Conservation (phyloP, 192 early-diverging fungal species). For the Podila minutissima region DNA sequence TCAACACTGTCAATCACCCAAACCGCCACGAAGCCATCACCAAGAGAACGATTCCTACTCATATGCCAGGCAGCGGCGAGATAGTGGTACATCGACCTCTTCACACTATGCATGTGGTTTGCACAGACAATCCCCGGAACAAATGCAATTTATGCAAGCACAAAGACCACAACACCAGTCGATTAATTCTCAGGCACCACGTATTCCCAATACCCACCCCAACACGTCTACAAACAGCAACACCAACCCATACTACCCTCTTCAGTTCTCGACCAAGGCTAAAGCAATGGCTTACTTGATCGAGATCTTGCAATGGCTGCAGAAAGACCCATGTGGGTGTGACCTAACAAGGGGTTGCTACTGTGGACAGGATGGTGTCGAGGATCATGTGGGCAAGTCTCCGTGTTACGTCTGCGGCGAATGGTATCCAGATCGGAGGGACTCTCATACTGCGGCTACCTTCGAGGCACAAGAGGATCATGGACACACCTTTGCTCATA, state of each 20-base stretch:
- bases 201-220: neutral
- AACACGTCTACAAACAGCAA: neutral
- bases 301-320: slow-evolving; percentile 23
- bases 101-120: neutral
- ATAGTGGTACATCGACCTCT: neutral
- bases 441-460: neutral
- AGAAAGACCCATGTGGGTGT: slow-evolving; percentile 35
- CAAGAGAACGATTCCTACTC: neutral
- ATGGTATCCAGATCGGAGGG: slow-evolving; percentile 34
- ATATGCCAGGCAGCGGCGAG: neutral
- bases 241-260: slow-evolving; percentile 20
- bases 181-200: neutral
- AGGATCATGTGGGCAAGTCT: slow-evolving; percentile 30
- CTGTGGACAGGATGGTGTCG: slow-evolving; percentile 33
- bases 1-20: slow-evolving; percentile 1
- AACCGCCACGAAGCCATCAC: neutral
- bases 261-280: slow-evolving; percentile 50
- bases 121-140: neutral
- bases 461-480: neutral
- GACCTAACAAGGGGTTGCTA: slow-evolving; percentile 35
- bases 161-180: slow-evolving; percentile 1
- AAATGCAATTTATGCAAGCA: neutral
- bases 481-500: neutral
- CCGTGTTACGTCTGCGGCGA: slow-evolving; percentile 51
- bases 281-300: slow-evolving; percentile 43